Conservation (phyloP, 2,329 filamentous ascomycete species). For the Juglanconis juglandina region DNA sequence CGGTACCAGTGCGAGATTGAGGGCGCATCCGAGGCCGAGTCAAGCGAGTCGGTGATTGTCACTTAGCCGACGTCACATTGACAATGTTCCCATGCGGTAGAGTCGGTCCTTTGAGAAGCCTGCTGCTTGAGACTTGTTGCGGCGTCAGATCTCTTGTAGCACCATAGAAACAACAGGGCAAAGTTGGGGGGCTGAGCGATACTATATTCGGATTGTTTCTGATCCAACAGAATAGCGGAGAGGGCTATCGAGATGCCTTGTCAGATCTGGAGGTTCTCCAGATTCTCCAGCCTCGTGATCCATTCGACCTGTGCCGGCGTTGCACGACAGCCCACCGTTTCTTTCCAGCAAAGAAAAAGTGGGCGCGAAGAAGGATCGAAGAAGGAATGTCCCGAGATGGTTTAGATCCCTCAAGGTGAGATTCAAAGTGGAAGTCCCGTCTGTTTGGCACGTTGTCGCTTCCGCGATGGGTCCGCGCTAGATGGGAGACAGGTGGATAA, state of each 20-base stretch:
- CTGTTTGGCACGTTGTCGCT: conserved; percentile 14
- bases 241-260: conserved; percentile 2
- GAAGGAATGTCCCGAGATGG: conserved; percentile 7
- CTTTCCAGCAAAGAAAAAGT: not conserved
- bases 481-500: conserved; percentile 7
- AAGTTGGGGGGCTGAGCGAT: not conserved
- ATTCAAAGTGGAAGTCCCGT: conserved; percentile 11
- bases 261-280: conserved; percentile 17
- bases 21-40: conserved; percentile 1
- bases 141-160: not conserved
- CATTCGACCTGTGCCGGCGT: conserved; percentile 9
- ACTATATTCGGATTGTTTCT: not conserved
- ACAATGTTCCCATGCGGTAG: not conserved
- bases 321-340: conserved; percentile 13
- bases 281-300: conserved; percentile 13
- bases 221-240: not conserved
- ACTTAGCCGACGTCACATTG: conserved; percentile 6
- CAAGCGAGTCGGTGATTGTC: conserved; percentile 8
- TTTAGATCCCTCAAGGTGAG: conserved; percentile 5
- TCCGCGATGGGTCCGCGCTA: conserved; percentile 3
- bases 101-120: conserved; percentile 1
- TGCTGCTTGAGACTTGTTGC: not conserved
- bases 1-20: conserved; percentile 2
- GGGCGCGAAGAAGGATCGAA: not conserved
- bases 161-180: not conserved